Evolutionary conservation across 2,329 filamentous ascomycete species (phyloP), one percentile per base, ranked within the genome.

Genomic region (Colletotrichum lentis): DNA sequence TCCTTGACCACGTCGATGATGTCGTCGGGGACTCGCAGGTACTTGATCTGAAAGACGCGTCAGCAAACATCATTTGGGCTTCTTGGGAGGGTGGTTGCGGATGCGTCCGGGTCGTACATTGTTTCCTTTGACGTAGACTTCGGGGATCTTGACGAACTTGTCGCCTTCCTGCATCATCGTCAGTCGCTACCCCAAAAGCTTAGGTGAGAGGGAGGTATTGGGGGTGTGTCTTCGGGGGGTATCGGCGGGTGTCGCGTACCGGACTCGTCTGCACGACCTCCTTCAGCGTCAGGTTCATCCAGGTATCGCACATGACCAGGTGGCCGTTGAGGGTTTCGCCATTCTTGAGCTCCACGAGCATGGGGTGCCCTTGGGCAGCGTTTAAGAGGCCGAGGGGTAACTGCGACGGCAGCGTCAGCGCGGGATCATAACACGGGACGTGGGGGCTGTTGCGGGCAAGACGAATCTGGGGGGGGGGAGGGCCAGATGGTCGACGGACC

Each of bases 231-330:
- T 46, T 4, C 7, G 5, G 47, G 24, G 27, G 8, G 6, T 14
- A 46, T 27, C 20, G 46, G 37, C 18, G 37, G 53, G 49, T 37
- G 16, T 37, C 35, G 62, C 84, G 59, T 80, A 91, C 89, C 27
- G 95, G 90, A 77, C 91, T 97, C 20, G 96, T 98, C 81, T 98
- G 95, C 43, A 98, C 93, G 24, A 99, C 96, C 80, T 98, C 96
- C 80, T 96, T 97, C 73, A 99, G 82, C 2, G 95, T 98, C 74
- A 99, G 84, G 82, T 99, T 99, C 96, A 99, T 99, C 94, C 96
- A 99, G 56, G 95, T 99, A 80, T 99, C 96, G 88, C 95, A 99
- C 80, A 91, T 93, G 79, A 97, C 91, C 68, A 99, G 85, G 77
- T 97, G 94, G 71, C 96, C 96, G 82, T 98, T 99, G 69, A 99